phyloP scores from a whole-genome alignment of 176 grass and related monocot genomes.

The Phyllostachys edulis region DNA sequence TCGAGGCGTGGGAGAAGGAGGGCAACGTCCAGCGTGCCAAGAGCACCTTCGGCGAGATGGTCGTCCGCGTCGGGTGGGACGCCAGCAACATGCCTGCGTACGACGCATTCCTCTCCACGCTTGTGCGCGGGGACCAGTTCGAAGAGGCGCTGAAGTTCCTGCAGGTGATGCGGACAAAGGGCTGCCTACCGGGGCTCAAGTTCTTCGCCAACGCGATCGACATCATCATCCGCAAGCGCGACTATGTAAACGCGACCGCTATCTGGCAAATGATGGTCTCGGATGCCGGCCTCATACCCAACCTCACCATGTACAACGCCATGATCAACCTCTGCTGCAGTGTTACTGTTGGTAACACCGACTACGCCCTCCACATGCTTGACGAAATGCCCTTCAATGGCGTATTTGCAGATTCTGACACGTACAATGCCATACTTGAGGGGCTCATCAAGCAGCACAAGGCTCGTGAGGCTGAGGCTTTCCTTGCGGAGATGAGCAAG shows the following conservation, averaged over 20 bases:
- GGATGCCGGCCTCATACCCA: slow-evolving; percentile 53
- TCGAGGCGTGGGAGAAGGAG: slow-evolving; percentile 80
- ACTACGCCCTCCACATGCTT: slow-evolving; percentile 51
- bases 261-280: slow-evolving; percentile 74
- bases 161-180: slow-evolving; percentile 60
- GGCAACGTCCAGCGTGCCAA: slow-evolving; percentile 48
- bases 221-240: slow-evolving; percentile 29
- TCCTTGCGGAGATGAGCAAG: slow-evolving; percentile 80
- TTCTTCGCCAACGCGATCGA: slow-evolving; percentile 59
- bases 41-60: slow-evolving; percentile 71
- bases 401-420: slow-evolving; percentile 59
- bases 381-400: slow-evolving; percentile 81
- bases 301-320: slow-evolving; percentile 57
- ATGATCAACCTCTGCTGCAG: slow-evolving; percentile 59
- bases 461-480: slow-evolving; percentile 57
- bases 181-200: slow-evolving; percentile 64
- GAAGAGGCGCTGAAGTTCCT: slow-evolving; percentile 61
- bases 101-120: slow-evolving; percentile 69
- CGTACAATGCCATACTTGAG: slow-evolving; percentile 70
- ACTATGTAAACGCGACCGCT: slow-evolving; percentile 26
- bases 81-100: slow-evolving; percentile 41
- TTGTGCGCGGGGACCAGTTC: slow-evolving; percentile 41
- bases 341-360: slow-evolving; percentile 13
- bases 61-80: slow-evolving; percentile 62
- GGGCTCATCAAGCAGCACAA: slow-evolving; percentile 59